Evolutionary conservation across 345 rosid species (phyloP).

Genomic region (Populus ilicifolia): DNA sequence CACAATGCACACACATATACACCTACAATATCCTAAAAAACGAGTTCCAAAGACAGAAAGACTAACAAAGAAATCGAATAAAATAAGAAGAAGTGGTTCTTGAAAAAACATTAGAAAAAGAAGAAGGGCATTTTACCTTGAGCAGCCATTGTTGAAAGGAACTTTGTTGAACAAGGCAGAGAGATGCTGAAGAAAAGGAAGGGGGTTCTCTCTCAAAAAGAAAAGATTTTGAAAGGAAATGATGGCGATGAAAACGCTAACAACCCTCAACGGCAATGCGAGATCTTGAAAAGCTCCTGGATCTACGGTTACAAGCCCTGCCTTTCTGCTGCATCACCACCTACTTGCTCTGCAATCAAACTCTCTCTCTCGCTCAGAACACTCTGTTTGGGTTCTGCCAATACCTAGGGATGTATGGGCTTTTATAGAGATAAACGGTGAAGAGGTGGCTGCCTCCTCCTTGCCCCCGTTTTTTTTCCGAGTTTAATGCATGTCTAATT

Average conservation of each 20-base stretch:
- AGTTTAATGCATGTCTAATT: too few relatives aligned
- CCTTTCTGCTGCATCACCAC: conserved; percentile 74
- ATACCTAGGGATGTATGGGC: neutral
- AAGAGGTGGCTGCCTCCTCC: too few relatives aligned
- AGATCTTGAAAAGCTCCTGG: conserved; percentile 64
- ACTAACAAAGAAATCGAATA: neutral
- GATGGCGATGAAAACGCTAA: neutral
- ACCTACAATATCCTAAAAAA: neutral
- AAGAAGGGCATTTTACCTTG: conserved; percentile 24
- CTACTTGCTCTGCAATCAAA: neutral
- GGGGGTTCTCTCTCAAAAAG: too few relatives aligned
- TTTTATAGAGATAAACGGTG: neutral
- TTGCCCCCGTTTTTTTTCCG: too few relatives aligned
- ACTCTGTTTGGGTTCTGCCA: neutral
- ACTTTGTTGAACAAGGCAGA: neutral
- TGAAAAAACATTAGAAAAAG: too few relatives aligned
- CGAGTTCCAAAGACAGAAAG: neutral
- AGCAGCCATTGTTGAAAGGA: conserved; percentile 39
- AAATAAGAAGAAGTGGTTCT: too few relatives aligned
- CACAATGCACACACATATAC: neutral
- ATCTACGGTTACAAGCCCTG: conserved; percentile 56
- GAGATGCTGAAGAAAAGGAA: neutral
- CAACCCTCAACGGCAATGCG: conserved; percentile 70
- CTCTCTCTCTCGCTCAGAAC: neutral
- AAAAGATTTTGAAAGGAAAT: neutral